Base-by-base conservation (phyloP, 1,284 basidiomycete species). In the Puccinia brachypodii region DNA sequence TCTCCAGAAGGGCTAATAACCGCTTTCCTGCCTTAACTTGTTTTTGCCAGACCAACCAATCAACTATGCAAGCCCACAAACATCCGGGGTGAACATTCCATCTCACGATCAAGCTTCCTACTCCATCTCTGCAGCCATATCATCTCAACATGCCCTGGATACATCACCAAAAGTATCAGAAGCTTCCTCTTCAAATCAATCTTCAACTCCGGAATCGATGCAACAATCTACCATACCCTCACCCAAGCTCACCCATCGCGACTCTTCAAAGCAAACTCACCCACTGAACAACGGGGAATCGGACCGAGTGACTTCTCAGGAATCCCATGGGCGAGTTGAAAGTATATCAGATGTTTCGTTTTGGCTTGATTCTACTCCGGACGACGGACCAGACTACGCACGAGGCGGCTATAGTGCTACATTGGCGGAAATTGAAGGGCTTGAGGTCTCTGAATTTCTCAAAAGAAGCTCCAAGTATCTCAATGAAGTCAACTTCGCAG, bases 381-480 rank as follows among this genome's bases (percentile, higher is more conserved):
- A 72, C 25, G 69, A 53, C 7, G 16, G 44, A 53, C 50, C 69
- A 33, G 47, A 72, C 44, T 33, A 13, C 9, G n/a, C 14, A 71
- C 25, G 1, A 33, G 31, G 47, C 42, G 28, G 28, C 22, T 47
- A 72, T 33, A 44, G 19, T 33, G 53, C 56, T 25, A 42, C 19
- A 36, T n/a, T 58, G 2, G 53, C 47, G 11, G 72, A 74, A 22
- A 56, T 81, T 11, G 80, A 81, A 60, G 60, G 66, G 25, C 31
- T 68, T 19, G 80, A 81, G 42, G 72, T 81, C 7, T 33, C 62
- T 36, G 73, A 76, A 56, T 81, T 75, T n/a, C 36, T 81, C 1
- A 53, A 47, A 68, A 31, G 72, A 19, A 64, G 72, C 22, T 81
- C 80, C 22, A 81, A 76, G 56, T 74, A 81, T 40, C 58, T 81